Conservation (phyloP, 768 basidiomycete genomes). For the Rhizopogon vulgaris region DNA sequence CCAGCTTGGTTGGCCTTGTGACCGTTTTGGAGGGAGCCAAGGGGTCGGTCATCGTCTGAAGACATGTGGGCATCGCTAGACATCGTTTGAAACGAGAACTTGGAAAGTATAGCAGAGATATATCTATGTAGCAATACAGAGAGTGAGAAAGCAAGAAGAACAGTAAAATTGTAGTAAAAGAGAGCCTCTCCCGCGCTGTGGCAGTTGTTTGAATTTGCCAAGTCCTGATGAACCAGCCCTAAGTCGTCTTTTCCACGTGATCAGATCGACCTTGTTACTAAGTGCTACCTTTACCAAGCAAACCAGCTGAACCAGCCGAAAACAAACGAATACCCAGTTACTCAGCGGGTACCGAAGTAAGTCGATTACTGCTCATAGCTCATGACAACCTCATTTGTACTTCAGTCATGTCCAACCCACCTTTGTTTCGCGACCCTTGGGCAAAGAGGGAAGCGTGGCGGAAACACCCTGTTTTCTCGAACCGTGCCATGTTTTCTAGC, state of each 20-base stretch:
- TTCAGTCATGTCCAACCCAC: slow-evolving; percentile 49
- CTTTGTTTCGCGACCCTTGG: slow-evolving; percentile 92
- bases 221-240: slow-evolving; percentile 55
- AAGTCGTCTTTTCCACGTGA: slow-evolving; percentile 26
- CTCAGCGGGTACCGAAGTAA: not conserved
- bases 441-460: slow-evolving; percentile 91
- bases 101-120: slow-evolving; percentile 6
- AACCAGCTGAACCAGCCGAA: not conserved
- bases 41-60: slow-evolving; percentile 56
- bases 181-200: slow-evolving; percentile 14
- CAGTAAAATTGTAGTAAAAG: slow-evolving; percentile 23
- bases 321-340: not conserved
- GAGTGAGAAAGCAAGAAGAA: slow-evolving; percentile 20
- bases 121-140: slow-evolving; percentile 20
- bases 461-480: slow-evolving; percentile 82
- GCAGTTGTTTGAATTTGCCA: slow-evolving; percentile 28
- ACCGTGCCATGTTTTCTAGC: slow-evolving; percentile 81
- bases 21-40: slow-evolving; percentile 32
- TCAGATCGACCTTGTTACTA: slow-evolving; percentile 4
- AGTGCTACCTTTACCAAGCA: not conserved
- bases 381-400: not conserved
- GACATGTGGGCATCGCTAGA: slow-evolving; percentile 44
- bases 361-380: not conserved
- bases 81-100: slow-evolving; percentile 23
- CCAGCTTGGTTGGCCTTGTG: slow-evolving; percentile 35